Base-by-base conservation (phyloP, 345 rosid species). In the Hypericum perforatum region DNA sequence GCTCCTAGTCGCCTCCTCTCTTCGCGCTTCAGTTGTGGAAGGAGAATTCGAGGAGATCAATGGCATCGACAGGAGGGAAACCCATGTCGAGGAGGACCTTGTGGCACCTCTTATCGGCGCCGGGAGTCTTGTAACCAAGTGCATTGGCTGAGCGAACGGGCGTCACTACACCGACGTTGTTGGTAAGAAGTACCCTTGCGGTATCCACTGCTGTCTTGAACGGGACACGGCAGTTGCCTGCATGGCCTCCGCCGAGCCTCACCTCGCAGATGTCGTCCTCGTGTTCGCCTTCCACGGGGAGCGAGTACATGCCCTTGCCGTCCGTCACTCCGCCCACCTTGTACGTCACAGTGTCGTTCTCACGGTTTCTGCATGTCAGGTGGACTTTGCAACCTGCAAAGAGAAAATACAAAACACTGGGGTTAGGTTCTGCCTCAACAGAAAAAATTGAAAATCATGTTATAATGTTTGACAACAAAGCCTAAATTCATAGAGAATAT, bases 201-300 rank as follows among this genome's bases (percentile, higher is more conserved):
- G 9, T 9, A 6, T 59, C 55, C 0, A 6, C 8, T 9, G 39
- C 8, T 9, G 39, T 43, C 36, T 37, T 9, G 40, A 65, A 65
- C 16, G n/a, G 42, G 6, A 58, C 69, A 2, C 7, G 14, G 59
- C 69, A 65, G 9, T 58, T 49, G 3, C n/a, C 32, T 14, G 12
- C 40, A 13, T 59, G 50, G 41, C 69, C 59, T 16, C 53, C 37
- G 11, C 46, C 11, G 63, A 58, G n/a, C 59, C 11, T 58, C 10
- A 65, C 50, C 48, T 57, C 63, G 15, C 63, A 65, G 5, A 65
- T 52, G 7, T 65, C 69, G 4, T 65, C 69, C 42, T 53, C 69
- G 12, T 65, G 60, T 4, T 65, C 63, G 0, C 42, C 58, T 12
- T 7, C 44, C 8, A 53, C 69, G 0, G 63, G 40, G 1, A 65